phyloP scores from a whole-genome alignment of 1,139 yeast genomes.

The Diutina neorugosa region DNA sequence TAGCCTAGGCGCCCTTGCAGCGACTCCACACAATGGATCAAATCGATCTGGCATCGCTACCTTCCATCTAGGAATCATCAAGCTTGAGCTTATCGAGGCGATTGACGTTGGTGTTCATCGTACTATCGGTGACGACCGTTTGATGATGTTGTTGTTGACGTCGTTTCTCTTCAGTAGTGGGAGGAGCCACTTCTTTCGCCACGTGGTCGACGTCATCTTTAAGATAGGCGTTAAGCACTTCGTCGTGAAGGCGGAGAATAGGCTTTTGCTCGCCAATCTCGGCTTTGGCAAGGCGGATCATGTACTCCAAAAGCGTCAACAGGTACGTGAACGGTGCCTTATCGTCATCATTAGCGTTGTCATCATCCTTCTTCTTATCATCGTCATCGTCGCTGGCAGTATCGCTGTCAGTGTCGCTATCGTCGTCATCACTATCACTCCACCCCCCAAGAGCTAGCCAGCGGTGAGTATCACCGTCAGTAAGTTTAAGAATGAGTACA shows the following conservation, averaged over 20 bases:
- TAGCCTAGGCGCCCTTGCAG: too few species aligned
- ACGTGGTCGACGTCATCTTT: constrained; percentile 33
- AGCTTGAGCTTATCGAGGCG: background rate
- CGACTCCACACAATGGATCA: background rate
- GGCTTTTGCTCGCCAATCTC: constrained; percentile 52
- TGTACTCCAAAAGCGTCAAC: constrained; percentile 43
- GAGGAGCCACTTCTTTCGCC: background rate
- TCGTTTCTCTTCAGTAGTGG: background rate
- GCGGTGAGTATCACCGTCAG: constrained; percentile 11
- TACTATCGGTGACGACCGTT: background rate
- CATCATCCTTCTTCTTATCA: background rate
- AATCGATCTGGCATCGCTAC: background rate
- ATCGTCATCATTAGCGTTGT: constrained; percentile 8
- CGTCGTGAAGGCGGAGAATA: constrained; percentile 49
- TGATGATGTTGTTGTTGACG: background rate
- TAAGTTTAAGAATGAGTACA: constrained; percentile 46
- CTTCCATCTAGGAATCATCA: background rate
- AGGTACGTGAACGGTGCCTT: constrained; percentile 3
- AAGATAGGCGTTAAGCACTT: constrained; percentile 49
- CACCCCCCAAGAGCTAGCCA: constrained; percentile 46
- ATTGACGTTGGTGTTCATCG: background rate
- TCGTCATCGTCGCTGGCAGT: background rate
- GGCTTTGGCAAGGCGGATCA: constrained; percentile 47
- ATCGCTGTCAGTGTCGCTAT: constrained; percentile 5
- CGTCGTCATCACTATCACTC: constrained; percentile 18